phyloP scores from a whole-genome alignment of 495 filamentous ascomycete species.

The Cercophora sp. region DNA sequence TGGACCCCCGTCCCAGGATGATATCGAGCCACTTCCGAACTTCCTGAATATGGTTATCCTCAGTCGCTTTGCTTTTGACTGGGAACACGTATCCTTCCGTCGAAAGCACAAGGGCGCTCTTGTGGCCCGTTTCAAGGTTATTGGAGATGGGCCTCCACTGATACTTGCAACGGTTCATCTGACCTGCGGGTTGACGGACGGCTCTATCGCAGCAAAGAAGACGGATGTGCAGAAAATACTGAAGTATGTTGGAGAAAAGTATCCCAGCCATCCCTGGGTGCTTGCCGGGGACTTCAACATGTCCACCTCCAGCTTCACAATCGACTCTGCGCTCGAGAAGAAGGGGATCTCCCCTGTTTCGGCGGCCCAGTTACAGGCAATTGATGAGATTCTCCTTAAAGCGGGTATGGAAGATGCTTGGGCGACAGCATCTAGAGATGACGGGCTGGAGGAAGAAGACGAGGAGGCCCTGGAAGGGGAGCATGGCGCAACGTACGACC shows the following conservation, averaged over 20 bases:
- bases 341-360: conserved; percentile 41
- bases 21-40: conserved; percentile 47
- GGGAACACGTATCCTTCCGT: conserved; percentile 43
- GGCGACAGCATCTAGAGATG: conserved; percentile 10
- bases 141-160: conserved; percentile 29
- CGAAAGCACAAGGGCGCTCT: conserved; percentile 49
- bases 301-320: conserved; percentile 45
- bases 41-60: conserved; percentile 53
- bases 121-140: conserved; percentile 36
- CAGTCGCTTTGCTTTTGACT: conserved; percentile 45
- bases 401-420: conserved; percentile 42
- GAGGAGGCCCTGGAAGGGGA: conserved; percentile 43
- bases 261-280: conserved; percentile 42
- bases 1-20: conserved; percentile 43
- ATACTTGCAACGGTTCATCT: conserved; percentile 53
- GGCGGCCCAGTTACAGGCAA: conserved; percentile 19
- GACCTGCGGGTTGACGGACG: conserved; percentile 50
- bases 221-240: conserved; percentile 43
- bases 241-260: conserved; percentile 32
- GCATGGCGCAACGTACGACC: conserved; percentile 56
- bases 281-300: conserved; percentile 59
- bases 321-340: conserved; percentile 44
- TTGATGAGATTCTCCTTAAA: conserved; percentile 35
- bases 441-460: conserved; percentile 17
- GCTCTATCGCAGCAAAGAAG: conserved; percentile 47